Base-by-base conservation (phyloP, 208 protist species). In the Trypanosoma mega region DNA sequence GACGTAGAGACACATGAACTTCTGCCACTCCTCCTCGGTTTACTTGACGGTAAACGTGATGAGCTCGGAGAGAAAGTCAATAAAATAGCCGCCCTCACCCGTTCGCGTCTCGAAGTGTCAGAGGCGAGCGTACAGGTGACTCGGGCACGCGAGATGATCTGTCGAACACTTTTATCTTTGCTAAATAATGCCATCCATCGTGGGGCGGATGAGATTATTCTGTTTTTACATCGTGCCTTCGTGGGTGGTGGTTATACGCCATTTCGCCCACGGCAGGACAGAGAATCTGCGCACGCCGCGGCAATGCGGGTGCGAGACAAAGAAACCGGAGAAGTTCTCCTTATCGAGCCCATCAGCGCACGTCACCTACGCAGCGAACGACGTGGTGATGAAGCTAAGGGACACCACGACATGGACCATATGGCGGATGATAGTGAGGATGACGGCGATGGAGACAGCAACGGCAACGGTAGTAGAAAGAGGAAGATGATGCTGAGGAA, bases 71-170 rank as follows among this genome's bases (percentile, higher is more conserved):
- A 62, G 8, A 52, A 24, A 20, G n/a, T 37, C 48, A 57, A 52
- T 23, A 36, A 36, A 7, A 44, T 68, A 11, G 58, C 45, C 16
- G 53, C 18, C 18, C 29, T 45, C n/a, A 67, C 58, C 12, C 30
- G 44, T 7, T 48, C 77, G 12, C 79, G 76, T 0, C 68, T 84
- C 11, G 59, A 79, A 51, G 47, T 67, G 20, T 78, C 63, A 3
- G 74, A 78, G 18, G 76, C 74, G 59, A 83, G 68, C 43, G 41
- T 84, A 37, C 65, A 71, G 27, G 63, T 92, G 11, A 78, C 84
- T 58, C 61, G 66, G 21, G 59, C 76, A 18, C 80, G 85, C 44
- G 75, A 86, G 74, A 80, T 87, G 74, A 74, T 87, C 47, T 92
- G 80, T 51, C 59, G 66, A 43, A 72, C 73, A 2, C 66, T 91